Evolutionary conservation across 441 rosid species (phyloP), one percentile per base, ranked within the genome.

Genomic region (Raphanus hybrid): DNA sequence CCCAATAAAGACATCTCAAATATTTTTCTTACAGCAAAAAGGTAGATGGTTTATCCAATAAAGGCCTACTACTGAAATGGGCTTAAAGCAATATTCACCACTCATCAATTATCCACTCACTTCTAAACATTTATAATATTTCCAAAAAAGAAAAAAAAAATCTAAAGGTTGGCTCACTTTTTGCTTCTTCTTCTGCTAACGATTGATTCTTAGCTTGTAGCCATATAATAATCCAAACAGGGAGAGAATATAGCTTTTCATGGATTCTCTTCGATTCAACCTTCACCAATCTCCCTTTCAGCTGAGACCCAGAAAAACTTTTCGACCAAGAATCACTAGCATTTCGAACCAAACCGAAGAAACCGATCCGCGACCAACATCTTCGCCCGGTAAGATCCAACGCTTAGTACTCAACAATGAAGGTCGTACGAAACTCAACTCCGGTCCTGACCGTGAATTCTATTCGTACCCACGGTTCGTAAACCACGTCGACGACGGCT

Each of bases 401-500:
- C 86, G 97, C 57, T 81, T 84, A 45, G 99, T 91, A 37, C 89
- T 94, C 23, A 74, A 85, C 76, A 83, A 78, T 6, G 88, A 91
- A 83, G 91, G 87, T 41, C 87, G 99, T 66, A 82, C 86, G 65
- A 94, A 92, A 75, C 91, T 88, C 4, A 86, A 91, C 65, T 32
- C 60, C 7, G 77, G 80, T 32, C 83, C 94, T 0, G 99, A 94
- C 81, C 83, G 89, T 3, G 90, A 89, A 6, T 94, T 92, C 87
- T 94, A 94, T 75, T 83, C 87, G 20, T 86, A 79, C 69, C 94
- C 97, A 15, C 86, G 97, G 12, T 89, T 94, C 62, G 97, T 94
- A 73, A 91, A 91, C 79, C 97, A 92, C 78, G 97, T 92, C 0
- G 97, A 94, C 69, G 94, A 84, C 54, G 78, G 82, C 3, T 94